Percentiles rank a stretch among this genome's conserved stretches.
Evolutionary conservation across 2,329 filamentous ascomycete genomes (phyloP).

Genomic region (Colletotrichum sojae): DNA sequence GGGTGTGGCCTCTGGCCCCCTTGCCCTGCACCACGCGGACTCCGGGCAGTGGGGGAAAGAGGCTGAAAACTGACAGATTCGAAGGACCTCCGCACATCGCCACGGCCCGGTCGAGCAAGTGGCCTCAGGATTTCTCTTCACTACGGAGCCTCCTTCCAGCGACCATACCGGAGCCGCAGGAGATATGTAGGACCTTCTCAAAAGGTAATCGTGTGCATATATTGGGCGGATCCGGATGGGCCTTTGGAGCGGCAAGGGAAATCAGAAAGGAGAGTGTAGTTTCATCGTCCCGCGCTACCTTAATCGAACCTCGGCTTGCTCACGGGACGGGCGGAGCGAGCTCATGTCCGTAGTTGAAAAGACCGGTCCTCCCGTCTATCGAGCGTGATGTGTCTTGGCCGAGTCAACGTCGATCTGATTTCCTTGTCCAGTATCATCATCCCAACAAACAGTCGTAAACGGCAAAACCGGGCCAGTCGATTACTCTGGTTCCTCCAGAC

Average conservation of each 20-base stretch:
- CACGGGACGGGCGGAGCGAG: background rate
- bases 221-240: constrained; percentile 2
- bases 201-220: constrained; percentile 19
- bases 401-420: constrained; percentile 2
- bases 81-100: background rate
- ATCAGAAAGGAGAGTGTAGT: constrained; percentile 4
- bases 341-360: constrained; percentile 27
- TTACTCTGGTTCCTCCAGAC: constrained; percentile 1
- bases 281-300: constrained; percentile 30
- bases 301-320: constrained; percentile 1
- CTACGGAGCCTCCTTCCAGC: background rate
- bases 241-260: background rate
- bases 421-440: constrained; percentile 7
- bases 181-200: constrained; percentile 13
- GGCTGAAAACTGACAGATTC: constrained; percentile 35
- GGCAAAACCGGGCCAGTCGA: background rate
- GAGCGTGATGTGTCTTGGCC: constrained; percentile 22
- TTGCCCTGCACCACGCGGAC: background rate
- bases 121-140: background rate
- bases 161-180: constrained; percentile 18
- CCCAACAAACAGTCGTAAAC: constrained; percentile 7
- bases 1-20: background rate
- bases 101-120: background rate
- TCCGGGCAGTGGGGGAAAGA: background rate
- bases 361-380: constrained; percentile 17